These are phyloP conservation scores for Pelargonium citronellum DNA, from an alignment of 441 rosid genomes.

Conservation along the genomic window DNA sequence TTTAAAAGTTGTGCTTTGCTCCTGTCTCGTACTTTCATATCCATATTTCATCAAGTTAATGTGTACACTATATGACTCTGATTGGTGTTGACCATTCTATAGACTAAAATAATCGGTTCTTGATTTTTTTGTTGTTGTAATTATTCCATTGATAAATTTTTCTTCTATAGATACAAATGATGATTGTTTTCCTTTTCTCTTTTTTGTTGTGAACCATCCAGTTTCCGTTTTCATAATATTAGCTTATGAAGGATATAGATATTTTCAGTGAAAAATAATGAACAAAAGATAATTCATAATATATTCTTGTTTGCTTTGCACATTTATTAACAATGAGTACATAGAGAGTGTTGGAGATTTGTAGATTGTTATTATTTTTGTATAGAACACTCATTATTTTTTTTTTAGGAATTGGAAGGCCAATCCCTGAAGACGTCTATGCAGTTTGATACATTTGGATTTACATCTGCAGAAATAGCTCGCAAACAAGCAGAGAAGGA, in stretches of 20 bases:
- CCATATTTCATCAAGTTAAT: slow-evolving; percentile 1
- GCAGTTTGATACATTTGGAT: slow-evolving; percentile 96
- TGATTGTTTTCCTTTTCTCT: background rate
- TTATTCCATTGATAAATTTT: background rate
- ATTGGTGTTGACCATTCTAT: background rate
- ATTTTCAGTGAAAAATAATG: background rate
- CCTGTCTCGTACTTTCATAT: background rate
- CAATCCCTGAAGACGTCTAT: slow-evolving; percentile 59
- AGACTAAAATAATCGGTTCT: background rate
- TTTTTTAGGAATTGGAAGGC: slow-evolving; percentile 74
- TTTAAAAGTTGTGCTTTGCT: background rate
- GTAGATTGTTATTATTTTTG: slow-evolving; percentile 6
- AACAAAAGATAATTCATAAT: slow-evolving; percentile 1
- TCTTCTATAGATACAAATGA: background rate
- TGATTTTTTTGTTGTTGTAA: background rate
- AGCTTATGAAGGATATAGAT: background rate
- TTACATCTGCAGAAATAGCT: slow-evolving; percentile 80
- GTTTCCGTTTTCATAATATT: no score
- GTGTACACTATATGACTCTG: background rate
- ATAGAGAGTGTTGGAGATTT: background rate
- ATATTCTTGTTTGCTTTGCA: background rate
- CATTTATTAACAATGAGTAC: background rate
- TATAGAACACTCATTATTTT: slow-evolving; percentile 16
- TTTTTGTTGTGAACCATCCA: no score
- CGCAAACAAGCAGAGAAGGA: slow-evolving; percentile 89